phyloP scores from a whole-genome alignment of 2,329 filamentous ascomycete genomes.

The Aureobasidium sp. region DNA sequence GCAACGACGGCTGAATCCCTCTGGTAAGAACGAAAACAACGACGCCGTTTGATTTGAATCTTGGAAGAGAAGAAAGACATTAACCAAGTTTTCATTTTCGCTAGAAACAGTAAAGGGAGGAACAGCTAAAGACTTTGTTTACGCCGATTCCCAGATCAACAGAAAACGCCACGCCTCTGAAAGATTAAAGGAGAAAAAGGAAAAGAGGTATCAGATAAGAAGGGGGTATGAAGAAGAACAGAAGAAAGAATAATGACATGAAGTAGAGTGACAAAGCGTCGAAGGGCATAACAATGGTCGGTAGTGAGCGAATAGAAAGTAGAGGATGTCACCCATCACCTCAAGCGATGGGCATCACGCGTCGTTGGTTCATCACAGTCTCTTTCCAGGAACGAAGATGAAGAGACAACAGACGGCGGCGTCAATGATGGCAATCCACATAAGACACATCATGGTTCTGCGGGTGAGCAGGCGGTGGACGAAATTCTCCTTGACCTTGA shows the following conservation, averaged over 20 bases:
- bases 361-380: conserved; percentile 51
- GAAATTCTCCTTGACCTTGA: conserved; percentile 80
- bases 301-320: background rate
- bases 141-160: background rate
- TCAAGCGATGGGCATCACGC: background rate
- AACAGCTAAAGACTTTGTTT: background rate
- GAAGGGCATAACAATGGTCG: background rate
- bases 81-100: background rate
- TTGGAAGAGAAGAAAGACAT: background rate
- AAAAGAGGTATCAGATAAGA: background rate
- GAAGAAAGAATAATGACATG: background rate
- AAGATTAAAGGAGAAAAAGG: background rate
- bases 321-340: background rate
- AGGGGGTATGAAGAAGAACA: background rate
- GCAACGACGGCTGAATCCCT: too few species aligned
- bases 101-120: background rate
- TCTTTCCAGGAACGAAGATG: conserved; percentile 86
- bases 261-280: background rate
- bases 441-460: conserved; percentile 71
- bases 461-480: conserved; percentile 78
- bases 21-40: background rate
- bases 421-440: conserved; percentile 66
- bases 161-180: background rate
- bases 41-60: too few species aligned
- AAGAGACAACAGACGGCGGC: conserved; percentile 82